Percentiles rank a stretch among this genome's conserved stretches.
These are phyloP conservation scores for Rhexocercosporidium sp. DNA, from an alignment of 2,329 filamentous ascomycete species.

Conservation along the genomic window DNA sequence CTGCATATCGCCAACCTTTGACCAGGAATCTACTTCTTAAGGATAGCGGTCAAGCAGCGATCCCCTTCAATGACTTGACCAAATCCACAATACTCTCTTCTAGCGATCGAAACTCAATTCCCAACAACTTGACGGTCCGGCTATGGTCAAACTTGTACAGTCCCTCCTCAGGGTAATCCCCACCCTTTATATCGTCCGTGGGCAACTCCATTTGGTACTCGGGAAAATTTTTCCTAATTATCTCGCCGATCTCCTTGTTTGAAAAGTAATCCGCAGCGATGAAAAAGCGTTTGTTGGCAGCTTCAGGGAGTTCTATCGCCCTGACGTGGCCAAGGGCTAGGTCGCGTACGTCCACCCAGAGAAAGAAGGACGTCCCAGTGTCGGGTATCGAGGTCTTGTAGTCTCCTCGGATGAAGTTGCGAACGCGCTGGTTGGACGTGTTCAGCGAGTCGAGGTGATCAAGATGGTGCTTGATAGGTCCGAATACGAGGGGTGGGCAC, in stretches of 20 bases:
- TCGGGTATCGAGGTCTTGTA: slow-evolving; percentile 61
- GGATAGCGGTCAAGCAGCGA: slow-evolving; percentile 34
- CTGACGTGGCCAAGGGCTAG: slow-evolving; percentile 68
- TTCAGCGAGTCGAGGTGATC: slow-evolving; percentile 69
- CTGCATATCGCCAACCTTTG: no score
- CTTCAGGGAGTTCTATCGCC: slow-evolving; percentile 59
- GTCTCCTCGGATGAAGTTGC: slow-evolving; percentile 66
- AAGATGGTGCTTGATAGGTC: slow-evolving; percentile 68
- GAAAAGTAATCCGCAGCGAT: slow-evolving; percentile 64
- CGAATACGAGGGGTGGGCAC: slow-evolving; percentile 65
- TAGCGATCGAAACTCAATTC: slow-evolving; percentile 62
- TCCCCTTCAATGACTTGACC: slow-evolving; percentile 48
- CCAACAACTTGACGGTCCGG: slow-evolving; percentile 59
- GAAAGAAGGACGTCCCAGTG: slow-evolving; percentile 60
- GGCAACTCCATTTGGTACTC: slow-evolving; percentile 56
- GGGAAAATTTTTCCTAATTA: slow-evolving; percentile 60
- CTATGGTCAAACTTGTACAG: slow-evolving; percentile 62
- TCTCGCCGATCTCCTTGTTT: slow-evolving; percentile 62
- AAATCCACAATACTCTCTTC: slow-evolving; percentile 66
- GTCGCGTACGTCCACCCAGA: slow-evolving; percentile 66
- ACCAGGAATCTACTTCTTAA: no score
- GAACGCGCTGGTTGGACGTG: slow-evolving; percentile 72
- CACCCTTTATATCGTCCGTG: slow-evolving; percentile 44
- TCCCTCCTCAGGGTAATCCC: slow-evolving; percentile 45
- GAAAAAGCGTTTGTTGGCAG: slow-evolving; percentile 67